Conservation (phyloP, 1,284 basidiomycete genomes). For the Pascua guehoae region DNA sequence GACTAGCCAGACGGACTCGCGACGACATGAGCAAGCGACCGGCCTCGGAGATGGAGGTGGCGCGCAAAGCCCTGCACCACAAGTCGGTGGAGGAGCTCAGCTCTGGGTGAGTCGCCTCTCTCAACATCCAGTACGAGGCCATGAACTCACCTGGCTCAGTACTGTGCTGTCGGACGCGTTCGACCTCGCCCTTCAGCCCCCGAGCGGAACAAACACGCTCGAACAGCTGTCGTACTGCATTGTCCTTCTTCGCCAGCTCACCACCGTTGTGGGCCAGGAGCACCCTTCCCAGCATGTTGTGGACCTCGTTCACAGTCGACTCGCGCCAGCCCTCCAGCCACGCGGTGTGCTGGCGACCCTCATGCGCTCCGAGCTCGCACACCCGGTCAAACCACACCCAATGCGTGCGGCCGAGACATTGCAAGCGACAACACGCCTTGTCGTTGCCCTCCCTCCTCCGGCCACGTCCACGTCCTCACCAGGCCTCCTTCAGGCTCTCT, state of each 20-base stretch:
- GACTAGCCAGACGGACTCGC: too few species aligned
- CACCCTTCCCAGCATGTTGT: slow-evolving; percentile 2
- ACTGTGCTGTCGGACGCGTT: not conserved
- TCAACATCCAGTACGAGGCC: not conserved
- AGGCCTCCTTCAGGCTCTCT: slow-evolving; percentile 29
- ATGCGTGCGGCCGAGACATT: slow-evolving; percentile 29
- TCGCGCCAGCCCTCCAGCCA: slow-evolving; percentile 25
- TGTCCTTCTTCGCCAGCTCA: slow-evolving; percentile 26
- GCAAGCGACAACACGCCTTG: slow-evolving; percentile 16
- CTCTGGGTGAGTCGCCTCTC: slow-evolving; percentile 17
- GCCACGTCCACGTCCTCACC: slow-evolving; percentile 4
- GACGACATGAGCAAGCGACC: slow-evolving; percentile 9
- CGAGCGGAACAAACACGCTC: slow-evolving; percentile 15
- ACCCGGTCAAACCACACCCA: slow-evolving; percentile 22
- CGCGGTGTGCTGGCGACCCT: slow-evolving; percentile 15
- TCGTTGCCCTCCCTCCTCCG: slow-evolving; percentile 11
- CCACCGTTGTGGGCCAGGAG: slow-evolving; percentile 1
- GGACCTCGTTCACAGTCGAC: slow-evolving; percentile 11
- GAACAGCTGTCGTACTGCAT: slow-evolving; percentile 27
- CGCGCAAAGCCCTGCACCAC: slow-evolving; percentile 26
- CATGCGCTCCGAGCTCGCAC: slow-evolving; percentile 22
- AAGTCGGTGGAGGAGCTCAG: slow-evolving; percentile 16
- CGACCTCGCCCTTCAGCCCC: slow-evolving; percentile 8
- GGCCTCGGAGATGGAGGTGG: slow-evolving; percentile 11
- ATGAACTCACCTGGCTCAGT: not conserved